Conservation (phyloP, 768 basidiomycete genomes). For the Termitomyces sp. region DNA sequence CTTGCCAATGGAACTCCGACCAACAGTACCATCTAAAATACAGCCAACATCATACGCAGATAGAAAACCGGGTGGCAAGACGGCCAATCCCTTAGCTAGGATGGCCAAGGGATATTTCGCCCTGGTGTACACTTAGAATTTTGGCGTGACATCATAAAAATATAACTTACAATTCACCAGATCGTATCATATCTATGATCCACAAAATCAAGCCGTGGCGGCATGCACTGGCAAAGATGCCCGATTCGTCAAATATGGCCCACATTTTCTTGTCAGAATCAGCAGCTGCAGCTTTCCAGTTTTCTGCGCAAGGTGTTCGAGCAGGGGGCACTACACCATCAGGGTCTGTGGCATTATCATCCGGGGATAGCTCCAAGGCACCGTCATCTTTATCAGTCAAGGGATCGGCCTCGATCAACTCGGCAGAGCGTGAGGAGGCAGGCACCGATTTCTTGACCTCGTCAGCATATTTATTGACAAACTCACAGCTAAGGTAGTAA, state of each 20-base stretch:
- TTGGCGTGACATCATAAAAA: neutral
- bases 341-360: neutral
- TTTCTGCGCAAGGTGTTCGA: slow-evolving; percentile 17
- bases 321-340: neutral
- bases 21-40: slow-evolving; percentile 14
- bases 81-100: slow-evolving; percentile 18
- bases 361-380: neutral
- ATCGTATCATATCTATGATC: slow-evolving; percentile 28
- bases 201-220: too few species aligned
- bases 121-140: slow-evolving; percentile 5
- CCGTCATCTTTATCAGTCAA: too few species aligned
- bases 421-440: neutral
- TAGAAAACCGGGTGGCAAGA: slow-evolving; percentile 7
- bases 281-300: slow-evolving; percentile 26
- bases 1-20: slow-evolving; percentile 14
- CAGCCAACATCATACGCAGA: slow-evolving; percentile 26
- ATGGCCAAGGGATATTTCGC: slow-evolving; percentile 25
- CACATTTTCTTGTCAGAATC: slow-evolving; percentile 29
- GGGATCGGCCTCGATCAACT: neutral
- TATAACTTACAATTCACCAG: slow-evolving; percentile 33
- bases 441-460: slow-evolving; percentile 25
- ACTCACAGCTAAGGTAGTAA: slow-evolving; percentile 18
- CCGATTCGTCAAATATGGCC: slow-evolving; percentile 33
- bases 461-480: slow-evolving; percentile 26
- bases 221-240: slow-evolving; percentile 31